Percentiles rank a stretch among this genome's conserved stretches.
Conservation (phyloP, 2,329 filamentous ascomycete species). For the Harringtonia lauricola region DNA sequence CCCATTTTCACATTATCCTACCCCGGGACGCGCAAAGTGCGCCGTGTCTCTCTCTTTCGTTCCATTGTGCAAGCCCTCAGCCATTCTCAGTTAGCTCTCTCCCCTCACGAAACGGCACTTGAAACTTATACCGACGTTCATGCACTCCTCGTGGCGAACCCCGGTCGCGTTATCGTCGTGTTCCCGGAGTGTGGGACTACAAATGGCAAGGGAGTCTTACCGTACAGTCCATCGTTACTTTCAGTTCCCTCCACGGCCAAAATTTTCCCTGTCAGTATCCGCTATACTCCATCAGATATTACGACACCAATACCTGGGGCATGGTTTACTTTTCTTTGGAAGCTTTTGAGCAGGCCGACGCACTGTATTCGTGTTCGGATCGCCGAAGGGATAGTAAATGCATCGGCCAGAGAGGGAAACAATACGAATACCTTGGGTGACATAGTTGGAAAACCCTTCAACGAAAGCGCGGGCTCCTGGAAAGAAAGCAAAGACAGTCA, state of each 20-base stretch:
- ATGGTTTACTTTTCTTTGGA: constrained; percentile 71
- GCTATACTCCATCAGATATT: constrained; percentile 81
- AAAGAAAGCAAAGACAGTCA: constrained; percentile 13
- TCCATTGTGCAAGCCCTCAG: constrained; percentile 66
- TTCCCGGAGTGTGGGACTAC: constrained; percentile 94
- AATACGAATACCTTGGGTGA: too few relatives aligned
- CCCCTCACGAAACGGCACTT: constrained; percentile 13
- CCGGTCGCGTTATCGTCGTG: constrained; percentile 66
- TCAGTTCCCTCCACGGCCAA: constrained; percentile 54
- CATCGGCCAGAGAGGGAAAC: too few relatives aligned
- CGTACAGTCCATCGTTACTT: constrained; percentile 68
- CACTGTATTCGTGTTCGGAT: constrained; percentile 88
- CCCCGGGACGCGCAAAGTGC: constrained; percentile 61
- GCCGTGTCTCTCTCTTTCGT: constrained; percentile 63
- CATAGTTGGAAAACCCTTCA: not conserved
- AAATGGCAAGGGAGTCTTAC: constrained; percentile 82
- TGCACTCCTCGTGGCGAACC: constrained; percentile 55
- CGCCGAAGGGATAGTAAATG: constrained; percentile 59
- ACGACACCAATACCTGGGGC: constrained; percentile 77
- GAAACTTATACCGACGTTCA: constrained; percentile 44
- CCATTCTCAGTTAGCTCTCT: constrained; percentile 36
- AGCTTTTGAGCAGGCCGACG: constrained; percentile 69
- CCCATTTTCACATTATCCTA: constrained; percentile 87
- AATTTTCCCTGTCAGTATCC: constrained; percentile 83
- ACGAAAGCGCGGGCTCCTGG: not conserved